Evolutionary conservation across 192 early-diverging fungal species (phyloP).

Genomic region (Backusella australiensis): DNA sequence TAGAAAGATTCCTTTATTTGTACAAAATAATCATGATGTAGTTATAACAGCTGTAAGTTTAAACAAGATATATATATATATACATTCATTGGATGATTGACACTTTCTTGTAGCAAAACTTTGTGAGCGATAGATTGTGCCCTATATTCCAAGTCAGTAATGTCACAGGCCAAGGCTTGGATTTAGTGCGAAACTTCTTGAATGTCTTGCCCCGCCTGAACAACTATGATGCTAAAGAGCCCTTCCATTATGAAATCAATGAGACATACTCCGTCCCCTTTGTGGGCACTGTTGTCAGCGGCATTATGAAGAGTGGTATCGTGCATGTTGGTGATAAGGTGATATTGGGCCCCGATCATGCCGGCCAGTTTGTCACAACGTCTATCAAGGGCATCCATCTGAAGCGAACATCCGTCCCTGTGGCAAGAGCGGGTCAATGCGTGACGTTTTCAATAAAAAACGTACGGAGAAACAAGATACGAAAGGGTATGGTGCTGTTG

Average conservation of each 20-base stretch:
- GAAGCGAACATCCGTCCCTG: constrained; percentile 77
- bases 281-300: constrained; percentile 89
- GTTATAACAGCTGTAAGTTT: constrained; percentile 65
- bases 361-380: constrained; percentile 75
- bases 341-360: constrained; percentile 81
- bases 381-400: constrained; percentile 86
- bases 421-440: constrained; percentile 79
- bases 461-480: constrained; percentile 70
- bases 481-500: constrained; percentile 86
- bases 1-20: constrained; percentile 90
- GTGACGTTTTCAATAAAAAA: constrained; percentile 86
- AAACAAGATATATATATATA: not conserved
- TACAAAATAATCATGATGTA: constrained; percentile 71
- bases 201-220: constrained; percentile 73
- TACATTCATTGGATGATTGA: not conserved
- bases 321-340: constrained; percentile 81
- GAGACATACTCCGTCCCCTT: constrained; percentile 92
- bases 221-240: constrained; percentile 52
- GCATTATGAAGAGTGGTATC: constrained; percentile 63
- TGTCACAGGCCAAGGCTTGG: constrained; percentile 73
- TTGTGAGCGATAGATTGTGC: constrained; percentile 86
- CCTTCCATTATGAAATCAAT: constrained; percentile 82
- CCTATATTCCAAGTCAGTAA: constrained; percentile 94
- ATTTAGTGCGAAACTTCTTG: constrained; percentile 74
- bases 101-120: constrained; percentile 43